Evolutionary conservation across 371 early-diverging fungal genomes (phyloP), one percentile per base, ranked within the genome.

Genomic region (Saksenaea oblongispora): DNA sequence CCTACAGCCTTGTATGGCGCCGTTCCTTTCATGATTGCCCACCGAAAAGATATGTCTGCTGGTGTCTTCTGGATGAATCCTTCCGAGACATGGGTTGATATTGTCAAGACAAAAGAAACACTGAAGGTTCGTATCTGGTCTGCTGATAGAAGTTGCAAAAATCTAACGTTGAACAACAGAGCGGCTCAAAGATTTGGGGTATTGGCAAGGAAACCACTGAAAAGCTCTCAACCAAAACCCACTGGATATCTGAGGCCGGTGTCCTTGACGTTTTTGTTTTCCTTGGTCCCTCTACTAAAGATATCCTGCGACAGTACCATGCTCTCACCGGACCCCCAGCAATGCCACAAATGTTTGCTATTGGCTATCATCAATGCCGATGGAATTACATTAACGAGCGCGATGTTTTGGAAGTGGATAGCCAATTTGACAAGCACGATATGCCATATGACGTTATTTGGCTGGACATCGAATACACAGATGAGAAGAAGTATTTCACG

Each of bases 51-150:
- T 17, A 74, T 74, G 11, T 76, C 76, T 24, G 71, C 83, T 10
- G 99, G 94, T 64, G 84, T 94, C 0, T 90, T 97, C 59, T 95
- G 92, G 91, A 77, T 96, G 76, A 98, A 95, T 64, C 85, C 96
- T 1, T 93, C 98, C 5, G 99, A 99, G 67, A 98, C 95, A 47
- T 99, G 98, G 98, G 85, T 99, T 22, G 98, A 99, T 70, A 87
- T 99, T 54, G 90, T 92, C 42, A 92, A 87, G 64, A 47, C 63
- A 13, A 69, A 72, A 27, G 8, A 64, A 5, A 59, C 62, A 13
- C 17, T 42, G 44, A 63, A 76, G 60, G 79, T 73, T 61, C 42
- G 59, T 37, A n/a, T 22, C 24, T n/a, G n/a, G 2, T 3, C 8
- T 53, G 31, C 26, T 53, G 17, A 58, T 37, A 58, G 34, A 1